phyloP scores from a whole-genome alignment of 1,284 basidiomycete genomes.

The Ceratorhiza oryzae-sativae region DNA sequence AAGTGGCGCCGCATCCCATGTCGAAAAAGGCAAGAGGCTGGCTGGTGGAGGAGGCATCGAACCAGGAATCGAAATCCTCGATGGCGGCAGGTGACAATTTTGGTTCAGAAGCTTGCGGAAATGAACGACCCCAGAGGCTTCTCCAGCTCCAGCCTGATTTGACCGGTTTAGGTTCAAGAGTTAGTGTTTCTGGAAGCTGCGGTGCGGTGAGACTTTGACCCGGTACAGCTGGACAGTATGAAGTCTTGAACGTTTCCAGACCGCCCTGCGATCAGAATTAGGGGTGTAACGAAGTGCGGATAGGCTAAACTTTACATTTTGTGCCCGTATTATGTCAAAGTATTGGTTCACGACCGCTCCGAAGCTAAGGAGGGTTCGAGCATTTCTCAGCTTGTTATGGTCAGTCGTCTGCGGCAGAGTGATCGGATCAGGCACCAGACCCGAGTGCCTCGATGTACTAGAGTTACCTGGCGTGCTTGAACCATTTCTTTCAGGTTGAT shows the following conservation, averaged over 20 bases:
- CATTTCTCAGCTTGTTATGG: conserved; percentile 13
- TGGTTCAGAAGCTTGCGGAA: background rate
- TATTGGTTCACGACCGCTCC: conserved; percentile 23
- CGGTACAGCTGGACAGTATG: background rate
- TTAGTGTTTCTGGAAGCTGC: background rate
- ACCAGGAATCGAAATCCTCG: background rate
- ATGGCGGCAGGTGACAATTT: background rate
- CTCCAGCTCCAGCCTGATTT: conserved; percentile 1
- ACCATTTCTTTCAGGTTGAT: conserved; percentile 15
- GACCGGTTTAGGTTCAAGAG: background rate
- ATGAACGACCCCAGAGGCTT: background rate
- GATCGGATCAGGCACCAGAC: background rate
- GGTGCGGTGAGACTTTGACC: background rate
- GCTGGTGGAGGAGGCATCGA: background rate
- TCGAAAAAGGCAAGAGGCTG: background rate
- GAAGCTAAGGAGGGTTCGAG: conserved; percentile 23
- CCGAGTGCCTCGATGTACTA: background rate
- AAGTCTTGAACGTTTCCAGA: background rate
- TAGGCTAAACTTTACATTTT: background rate
- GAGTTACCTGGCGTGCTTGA: background rate
- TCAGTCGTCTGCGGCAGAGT: background rate
- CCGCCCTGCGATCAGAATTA: background rate
- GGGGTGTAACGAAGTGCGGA: background rate
- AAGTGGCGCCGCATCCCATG: background rate
- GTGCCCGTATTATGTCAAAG: background rate